Percentiles rank a stretch among this genome's conserved stretches.
Evolutionary conservation across 1,139 yeast genomes (phyloP).

Genomic region (Blastobotrys arbuscula): DNA sequence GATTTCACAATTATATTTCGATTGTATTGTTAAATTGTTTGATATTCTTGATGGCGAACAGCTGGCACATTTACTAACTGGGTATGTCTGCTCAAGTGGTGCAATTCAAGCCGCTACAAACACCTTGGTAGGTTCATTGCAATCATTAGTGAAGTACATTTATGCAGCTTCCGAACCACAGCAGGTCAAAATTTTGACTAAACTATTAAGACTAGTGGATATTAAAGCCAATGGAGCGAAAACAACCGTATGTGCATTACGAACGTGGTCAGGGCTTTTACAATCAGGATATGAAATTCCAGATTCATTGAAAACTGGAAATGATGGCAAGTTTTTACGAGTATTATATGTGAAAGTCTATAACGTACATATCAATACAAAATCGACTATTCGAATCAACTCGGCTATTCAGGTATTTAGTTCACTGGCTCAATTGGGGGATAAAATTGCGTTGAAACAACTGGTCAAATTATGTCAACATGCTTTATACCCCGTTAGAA

Average conservation of each 20-base stretch:
- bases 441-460: constrained; percentile 15
- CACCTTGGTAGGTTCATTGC: constrained; percentile 44
- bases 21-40: constrained; percentile 17
- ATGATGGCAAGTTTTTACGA: constrained; percentile 2
- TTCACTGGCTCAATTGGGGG: constrained; percentile 20
- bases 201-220: constrained; percentile 16
- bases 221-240: constrained; percentile 14
- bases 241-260: constrained; percentile 16
- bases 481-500: constrained; percentile 21
- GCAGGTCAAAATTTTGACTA: constrained; percentile 10
- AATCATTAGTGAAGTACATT: constrained; percentile 39
- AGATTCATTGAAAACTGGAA: background rate
- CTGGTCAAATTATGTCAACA: constrained; percentile 22
- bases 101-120: constrained; percentile 48
- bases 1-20: constrained; percentile 14
- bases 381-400: constrained; percentile 14
- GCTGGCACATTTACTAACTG: constrained; percentile 46
- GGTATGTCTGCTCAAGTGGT: constrained; percentile 54
- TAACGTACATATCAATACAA: constrained; percentile 25
- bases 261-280: constrained; percentile 15
- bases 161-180: background rate
- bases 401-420: constrained; percentile 20
- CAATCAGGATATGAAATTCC: constrained; percentile 18
- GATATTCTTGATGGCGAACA: constrained; percentile 17
- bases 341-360: constrained; percentile 19